Conservation (phyloP, 2,329 filamentous ascomycete genomes). For the Xylariaceae sp. region DNA sequence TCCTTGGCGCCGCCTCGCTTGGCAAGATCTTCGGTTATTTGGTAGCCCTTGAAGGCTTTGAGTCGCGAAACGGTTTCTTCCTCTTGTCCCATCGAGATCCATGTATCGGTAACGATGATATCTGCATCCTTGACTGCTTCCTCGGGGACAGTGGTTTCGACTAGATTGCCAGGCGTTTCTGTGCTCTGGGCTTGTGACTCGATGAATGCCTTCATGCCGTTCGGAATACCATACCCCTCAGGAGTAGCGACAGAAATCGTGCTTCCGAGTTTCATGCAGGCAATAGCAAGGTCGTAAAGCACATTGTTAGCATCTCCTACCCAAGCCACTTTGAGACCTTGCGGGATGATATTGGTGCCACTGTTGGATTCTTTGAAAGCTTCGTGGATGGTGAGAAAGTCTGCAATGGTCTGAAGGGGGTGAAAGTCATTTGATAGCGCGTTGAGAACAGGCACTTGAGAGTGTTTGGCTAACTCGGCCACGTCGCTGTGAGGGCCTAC, state of each 20-base stretch:
- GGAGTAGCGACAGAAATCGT: slow-evolving; percentile 86
- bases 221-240: slow-evolving; percentile 75
- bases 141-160: slow-evolving; percentile 74
- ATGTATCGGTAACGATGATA: slow-evolving; percentile 92
- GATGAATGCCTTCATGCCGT: slow-evolving; percentile 70
- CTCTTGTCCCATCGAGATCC: slow-evolving; percentile 98
- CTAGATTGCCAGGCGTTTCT: slow-evolving; percentile 59
- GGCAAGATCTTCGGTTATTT: slow-evolving; percentile 83
- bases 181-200: slow-evolving; percentile 55
- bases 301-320: slow-evolving; percentile 97
- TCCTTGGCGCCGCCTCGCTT: slow-evolving; percentile 80
- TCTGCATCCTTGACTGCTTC: slow-evolving; percentile 83
- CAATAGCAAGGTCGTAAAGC: slow-evolving; percentile 87
- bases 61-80: slow-evolving; percentile 73
- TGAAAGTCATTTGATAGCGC: slow-evolving; percentile 88
- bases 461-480: slow-evolving; percentile 64
- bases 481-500: slow-evolving; percentile 76
- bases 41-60: slow-evolving; percentile 81
- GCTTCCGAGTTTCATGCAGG: slow-evolving; percentile 80
- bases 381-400: slow-evolving; percentile 88
- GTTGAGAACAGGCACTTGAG: slow-evolving; percentile 78
- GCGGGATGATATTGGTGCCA: slow-evolving; percentile 56
- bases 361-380: slow-evolving; percentile 51
- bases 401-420: slow-evolving; percentile 89
- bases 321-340: slow-evolving; percentile 91